A percentile compares a stretch with the other conserved stretches of the same genome.
Conservation (phyloP, 2,329 filamentous ascomycete genomes). For the Dactylellina haptotyla region DNA sequence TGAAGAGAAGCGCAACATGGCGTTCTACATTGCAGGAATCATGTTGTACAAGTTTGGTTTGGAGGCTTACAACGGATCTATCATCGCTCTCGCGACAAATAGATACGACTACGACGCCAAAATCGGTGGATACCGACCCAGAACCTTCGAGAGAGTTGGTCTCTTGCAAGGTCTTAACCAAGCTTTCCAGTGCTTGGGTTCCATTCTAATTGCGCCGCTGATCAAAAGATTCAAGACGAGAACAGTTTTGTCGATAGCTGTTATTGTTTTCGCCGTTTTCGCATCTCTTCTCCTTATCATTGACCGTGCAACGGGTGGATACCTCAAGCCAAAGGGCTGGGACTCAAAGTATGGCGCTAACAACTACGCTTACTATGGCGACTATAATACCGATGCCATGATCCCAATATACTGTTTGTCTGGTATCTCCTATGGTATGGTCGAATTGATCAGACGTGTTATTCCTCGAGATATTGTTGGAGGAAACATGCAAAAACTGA, state of each 20-base stretch:
- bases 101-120: constrained; percentile 65
- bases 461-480: constrained; percentile 67
- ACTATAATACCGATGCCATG: constrained; percentile 66
- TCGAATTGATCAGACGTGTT: constrained; percentile 66
- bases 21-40: constrained; percentile 65
- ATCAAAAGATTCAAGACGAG: constrained; percentile 66
- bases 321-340: constrained; percentile 60
- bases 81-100: constrained; percentile 66
- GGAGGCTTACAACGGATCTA: constrained; percentile 66
- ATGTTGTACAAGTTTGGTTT: constrained; percentile 68
- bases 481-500: constrained; percentile 66
- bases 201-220: constrained; percentile 66
- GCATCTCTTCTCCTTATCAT: constrained; percentile 65
- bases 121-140: constrained; percentile 59
- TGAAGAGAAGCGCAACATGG: constrained; percentile 64
- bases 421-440: constrained; percentile 64
- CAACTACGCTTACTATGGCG: constrained; percentile 62
- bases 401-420: constrained; percentile 65
- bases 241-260: constrained; percentile 63
- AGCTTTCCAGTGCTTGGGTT: constrained; percentile 66
- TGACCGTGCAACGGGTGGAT: constrained; percentile 65
- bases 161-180: constrained; percentile 66
- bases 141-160: constrained; percentile 65
- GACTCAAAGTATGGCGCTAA: constrained; percentile 58
- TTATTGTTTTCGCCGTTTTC: constrained; percentile 65